A percentile compares a stretch with the other conserved stretches of the same genome.
Evolutionary conservation across 345 rosid genomes (phyloP).

Genomic region (Xanthoceras sorbifolium): DNA sequence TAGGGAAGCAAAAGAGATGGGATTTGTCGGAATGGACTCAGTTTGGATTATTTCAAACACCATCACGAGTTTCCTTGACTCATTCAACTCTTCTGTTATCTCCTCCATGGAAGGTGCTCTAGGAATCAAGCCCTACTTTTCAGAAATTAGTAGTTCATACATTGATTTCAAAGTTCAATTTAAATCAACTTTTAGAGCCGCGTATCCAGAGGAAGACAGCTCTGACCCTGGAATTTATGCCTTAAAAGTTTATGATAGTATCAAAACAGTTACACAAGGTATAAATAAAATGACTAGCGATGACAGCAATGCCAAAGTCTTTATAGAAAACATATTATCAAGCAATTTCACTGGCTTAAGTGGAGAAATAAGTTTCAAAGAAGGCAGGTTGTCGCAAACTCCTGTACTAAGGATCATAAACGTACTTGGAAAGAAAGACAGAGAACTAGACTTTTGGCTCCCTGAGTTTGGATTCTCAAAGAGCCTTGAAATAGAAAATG

Average conservation of each 20-base stretch:
- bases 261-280: conserved; percentile 24
- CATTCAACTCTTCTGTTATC: conserved; percentile 37
- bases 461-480: conserved; percentile 37
- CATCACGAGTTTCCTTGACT: conserved; percentile 36
- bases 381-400: conserved; percentile 13
- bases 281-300: conserved; percentile 7
- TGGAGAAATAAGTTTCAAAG: conserved; percentile 37
- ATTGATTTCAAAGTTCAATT: conserved; percentile 30
- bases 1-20: conserved; percentile 39
- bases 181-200: conserved; percentile 12
- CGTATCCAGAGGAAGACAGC: conserved; percentile 31
- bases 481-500: neutral
- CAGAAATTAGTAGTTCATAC: conserved; percentile 19
- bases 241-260: conserved; percentile 45
- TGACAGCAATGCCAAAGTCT: neutral
- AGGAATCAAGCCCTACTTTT: conserved; percentile 40
- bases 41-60: conserved; percentile 46
- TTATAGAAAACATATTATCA: conserved; percentile 24
- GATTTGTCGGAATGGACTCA: conserved; percentile 41
- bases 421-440: conserved; percentile 43
- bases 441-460: conserved; percentile 44
- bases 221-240: conserved; percentile 40
- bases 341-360: conserved; percentile 45
- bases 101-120: conserved; percentile 49
- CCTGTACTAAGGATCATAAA: conserved; percentile 34